Evolutionary conservation across 345 rosid genomes (phyloP).

Genomic region (Eucalyptus polybractea): DNA sequence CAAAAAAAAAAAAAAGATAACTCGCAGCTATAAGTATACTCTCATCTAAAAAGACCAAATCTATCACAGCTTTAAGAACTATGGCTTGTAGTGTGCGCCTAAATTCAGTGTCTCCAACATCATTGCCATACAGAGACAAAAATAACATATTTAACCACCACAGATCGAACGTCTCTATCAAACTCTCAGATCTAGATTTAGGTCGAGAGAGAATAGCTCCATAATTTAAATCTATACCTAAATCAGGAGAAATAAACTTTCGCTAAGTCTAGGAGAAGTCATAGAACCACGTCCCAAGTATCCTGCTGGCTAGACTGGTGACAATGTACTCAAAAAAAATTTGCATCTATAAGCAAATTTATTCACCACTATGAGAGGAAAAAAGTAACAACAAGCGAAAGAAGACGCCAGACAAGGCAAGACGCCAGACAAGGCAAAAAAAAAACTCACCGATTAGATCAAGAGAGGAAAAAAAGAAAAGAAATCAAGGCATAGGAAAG

Average conservation of each 20-base stretch:
- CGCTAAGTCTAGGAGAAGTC: neutral
- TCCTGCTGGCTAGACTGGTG: neutral
- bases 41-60: neutral
- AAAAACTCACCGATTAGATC: neutral
- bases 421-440: too few species aligned
- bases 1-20: too few species aligned
- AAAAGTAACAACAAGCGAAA: neutral
- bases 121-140: neutral
- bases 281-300: neutral
- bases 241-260: fast-evolving
- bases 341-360: neutral
- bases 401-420: neutral
- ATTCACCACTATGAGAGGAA: neutral
- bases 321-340: fast-evolving
- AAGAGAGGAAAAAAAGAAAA: neutral
- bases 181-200: too few species aligned
- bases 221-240: neutral
- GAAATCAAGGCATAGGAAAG: too few species aligned
- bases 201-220: neutral
- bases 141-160: neutral
- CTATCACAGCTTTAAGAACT: too few species aligned
- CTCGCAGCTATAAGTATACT: neutral
- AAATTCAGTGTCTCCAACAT: neutral
- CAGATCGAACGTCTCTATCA: fast-evolving
- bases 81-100: neutral